phyloP scores from a whole-genome alignment of 805 yeast species.

The Candida xiaguanensis region DNA sequence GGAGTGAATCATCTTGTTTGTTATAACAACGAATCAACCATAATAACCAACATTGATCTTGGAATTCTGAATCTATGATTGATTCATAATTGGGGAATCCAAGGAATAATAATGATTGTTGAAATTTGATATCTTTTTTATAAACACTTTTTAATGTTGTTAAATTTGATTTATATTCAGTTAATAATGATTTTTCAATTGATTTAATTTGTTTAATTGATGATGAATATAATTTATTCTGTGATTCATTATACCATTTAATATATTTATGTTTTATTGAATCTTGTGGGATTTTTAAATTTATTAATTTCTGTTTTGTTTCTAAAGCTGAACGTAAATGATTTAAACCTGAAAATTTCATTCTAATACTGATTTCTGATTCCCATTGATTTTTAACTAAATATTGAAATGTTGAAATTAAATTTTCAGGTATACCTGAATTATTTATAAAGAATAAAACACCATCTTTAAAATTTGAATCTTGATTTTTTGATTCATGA shows the following conservation, averaged over 20 bases:
- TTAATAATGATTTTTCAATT: conserved; percentile 43
- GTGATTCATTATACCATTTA: conserved; percentile 46
- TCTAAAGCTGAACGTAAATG: conserved; percentile 50
- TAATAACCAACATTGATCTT: conserved; percentile 57
- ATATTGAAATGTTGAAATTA: conserved; percentile 53
- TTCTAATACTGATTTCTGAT: conserved; percentile 42
- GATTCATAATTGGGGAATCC: conserved; percentile 57
- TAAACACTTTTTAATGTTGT: conserved; percentile 56
- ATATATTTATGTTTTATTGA: conserved; percentile 18
- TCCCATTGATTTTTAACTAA: conserved; percentile 52
- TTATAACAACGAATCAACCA: conserved; percentile 63
- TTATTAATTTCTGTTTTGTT: conserved; percentile 31
- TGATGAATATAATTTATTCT: conserved; percentile 43
- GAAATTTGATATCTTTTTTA: conserved; percentile 51
- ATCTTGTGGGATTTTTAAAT: conserved; percentile 15
- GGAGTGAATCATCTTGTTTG: conserved; percentile 39
- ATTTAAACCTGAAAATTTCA: conserved; percentile 58
- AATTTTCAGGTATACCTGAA: conserved; percentile 35
- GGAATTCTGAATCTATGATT: conserved; percentile 42
- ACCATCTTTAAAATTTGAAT: conserved; percentile 24
- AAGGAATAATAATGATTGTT: conserved; percentile 52
- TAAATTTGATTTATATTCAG: conserved; percentile 39
- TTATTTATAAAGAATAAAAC: conserved; percentile 37
- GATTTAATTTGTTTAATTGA: conserved; percentile 44
- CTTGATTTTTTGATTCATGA: conserved; percentile 6